These are phyloP conservation scores for Puccinia coronata DNA, from an alignment of 1,284 basidiomycete species.

Conservation along the genomic window DNA sequence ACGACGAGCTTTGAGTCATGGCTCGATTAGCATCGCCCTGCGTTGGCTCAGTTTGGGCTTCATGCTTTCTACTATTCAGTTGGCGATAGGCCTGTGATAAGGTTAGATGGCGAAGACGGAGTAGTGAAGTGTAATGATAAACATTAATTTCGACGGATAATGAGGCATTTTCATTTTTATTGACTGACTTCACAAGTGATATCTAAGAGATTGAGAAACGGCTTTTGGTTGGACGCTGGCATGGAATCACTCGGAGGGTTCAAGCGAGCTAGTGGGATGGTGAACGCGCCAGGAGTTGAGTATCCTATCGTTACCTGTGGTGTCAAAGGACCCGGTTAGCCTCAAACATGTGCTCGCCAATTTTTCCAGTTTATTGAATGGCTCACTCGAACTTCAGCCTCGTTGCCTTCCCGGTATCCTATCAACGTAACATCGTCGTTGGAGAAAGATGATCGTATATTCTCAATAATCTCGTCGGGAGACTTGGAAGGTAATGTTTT, in stretches of 20 bases:
- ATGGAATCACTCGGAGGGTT: background rate
- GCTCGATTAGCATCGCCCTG: background rate
- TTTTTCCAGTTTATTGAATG: background rate
- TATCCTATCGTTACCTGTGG: slow-evolving; percentile 28
- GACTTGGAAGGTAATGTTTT: slow-evolving; percentile 7
- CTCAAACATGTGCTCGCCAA: background rate
- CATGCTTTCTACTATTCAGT: slow-evolving; percentile 15
- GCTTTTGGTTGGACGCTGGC: background rate
- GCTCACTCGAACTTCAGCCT: slow-evolving; percentile 28
- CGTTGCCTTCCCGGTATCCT: slow-evolving; percentile 29
- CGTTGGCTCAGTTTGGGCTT: background rate
- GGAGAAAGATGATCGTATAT: slow-evolving; percentile 23
- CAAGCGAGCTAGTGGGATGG: slow-evolving; percentile 10
- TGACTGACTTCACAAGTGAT: slow-evolving; percentile 24
- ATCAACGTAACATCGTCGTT: slow-evolving; percentile 24
- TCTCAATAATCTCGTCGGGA: background rate
- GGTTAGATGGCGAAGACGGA: background rate
- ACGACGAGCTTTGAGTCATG: background rate
- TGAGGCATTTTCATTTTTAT: background rate
- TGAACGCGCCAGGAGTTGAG: slow-evolving; percentile 19
- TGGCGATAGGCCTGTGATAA: background rate
- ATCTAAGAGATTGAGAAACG: slow-evolving; percentile 31
- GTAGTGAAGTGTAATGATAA: background rate
- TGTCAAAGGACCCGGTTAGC: background rate
- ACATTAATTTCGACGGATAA: background rate